Conservation (phyloP, 2,329 filamentous ascomycete species). For the Paecilomyces sp. region DNA sequence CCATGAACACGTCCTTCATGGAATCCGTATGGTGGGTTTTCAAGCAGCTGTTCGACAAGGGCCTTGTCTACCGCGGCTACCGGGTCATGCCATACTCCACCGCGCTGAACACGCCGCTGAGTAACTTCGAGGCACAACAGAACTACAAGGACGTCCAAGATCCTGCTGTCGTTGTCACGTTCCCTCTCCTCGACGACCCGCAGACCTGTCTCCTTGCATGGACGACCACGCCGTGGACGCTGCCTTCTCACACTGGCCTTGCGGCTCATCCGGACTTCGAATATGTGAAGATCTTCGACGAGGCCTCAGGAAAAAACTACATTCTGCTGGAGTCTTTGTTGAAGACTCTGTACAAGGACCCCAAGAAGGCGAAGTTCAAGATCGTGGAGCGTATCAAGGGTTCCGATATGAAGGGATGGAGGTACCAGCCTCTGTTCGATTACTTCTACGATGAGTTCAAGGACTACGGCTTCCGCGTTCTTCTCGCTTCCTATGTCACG, state of each 20-base stretch:
- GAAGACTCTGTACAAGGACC: constrained; percentile 81
- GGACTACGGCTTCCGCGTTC: constrained; percentile 70
- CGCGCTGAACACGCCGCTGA: constrained; percentile 78
- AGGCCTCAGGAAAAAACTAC: constrained; percentile 74
- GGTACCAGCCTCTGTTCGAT: constrained; percentile 79
- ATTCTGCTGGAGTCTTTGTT: constrained; percentile 77
- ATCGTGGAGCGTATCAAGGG: constrained; percentile 73
- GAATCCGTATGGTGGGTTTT: constrained; percentile 96
- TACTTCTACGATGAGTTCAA: constrained; percentile 90
- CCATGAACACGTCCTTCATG: constrained; percentile 94
- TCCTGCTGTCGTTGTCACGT: constrained; percentile 80
- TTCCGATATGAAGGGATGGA: constrained; percentile 78
- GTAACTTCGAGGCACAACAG: constrained; percentile 89
- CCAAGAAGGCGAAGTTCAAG: constrained; percentile 91
- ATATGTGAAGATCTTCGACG: constrained; percentile 79
- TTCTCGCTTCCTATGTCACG: constrained; percentile 81
- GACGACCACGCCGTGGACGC: constrained; percentile 85
- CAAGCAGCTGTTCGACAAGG: constrained; percentile 86
- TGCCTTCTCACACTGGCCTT: constrained; percentile 72
- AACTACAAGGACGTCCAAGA: constrained; percentile 93
- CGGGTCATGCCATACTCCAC: constrained; percentile 95
- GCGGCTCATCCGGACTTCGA: constrained; percentile 77
- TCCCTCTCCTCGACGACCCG: constrained; percentile 72
- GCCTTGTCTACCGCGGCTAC: constrained; percentile 80
- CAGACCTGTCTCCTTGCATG: constrained; percentile 72